A percentile compares a stretch with the other conserved stretches of the same genome.
These are phyloP conservation scores for Friedmanniomyces endolithicus DNA, from an alignment of 495 filamentous ascomycete genomes.

Conservation along the genomic window DNA sequence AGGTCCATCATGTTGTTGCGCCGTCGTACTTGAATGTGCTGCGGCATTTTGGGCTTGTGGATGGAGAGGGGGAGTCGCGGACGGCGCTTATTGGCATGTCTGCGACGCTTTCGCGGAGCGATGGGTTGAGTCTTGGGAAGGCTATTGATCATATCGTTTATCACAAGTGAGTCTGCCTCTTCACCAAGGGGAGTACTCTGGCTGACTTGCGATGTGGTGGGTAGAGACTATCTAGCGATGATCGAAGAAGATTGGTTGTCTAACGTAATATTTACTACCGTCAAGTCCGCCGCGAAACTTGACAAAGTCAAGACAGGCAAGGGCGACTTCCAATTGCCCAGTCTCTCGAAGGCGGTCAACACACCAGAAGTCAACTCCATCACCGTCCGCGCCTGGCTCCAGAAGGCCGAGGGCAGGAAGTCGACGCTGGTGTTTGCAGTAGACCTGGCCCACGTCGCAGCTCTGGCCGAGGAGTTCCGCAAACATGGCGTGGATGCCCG, in stretches of 20 bases:
- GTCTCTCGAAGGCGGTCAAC: conserved; percentile 71
- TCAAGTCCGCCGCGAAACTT: conserved; percentile 66
- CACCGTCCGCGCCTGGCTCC: conserved; percentile 71
- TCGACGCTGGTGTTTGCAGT: conserved; percentile 92
- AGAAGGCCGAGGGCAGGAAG: conserved; percentile 56
- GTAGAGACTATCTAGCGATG: conserved; percentile 83
- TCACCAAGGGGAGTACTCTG: not conserved
- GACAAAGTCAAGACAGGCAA: conserved; percentile 48
- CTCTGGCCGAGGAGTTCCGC: conserved; percentile 64
- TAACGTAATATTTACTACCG: conserved; percentile 84
- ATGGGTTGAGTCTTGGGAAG: conserved; percentile 75
- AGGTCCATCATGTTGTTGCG: conserved; percentile 96
- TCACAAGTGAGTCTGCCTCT: conserved; percentile 46
- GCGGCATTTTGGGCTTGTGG: conserved; percentile 58
- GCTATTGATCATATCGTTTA: conserved; percentile 95
- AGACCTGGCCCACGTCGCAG: conserved; percentile 64
- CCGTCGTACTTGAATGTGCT: conserved; percentile 59
- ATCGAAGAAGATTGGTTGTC: conserved; percentile 77
- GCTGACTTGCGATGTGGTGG: not conserved
- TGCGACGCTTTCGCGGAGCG: conserved; percentile 79
- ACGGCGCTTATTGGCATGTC: conserved; percentile 73
- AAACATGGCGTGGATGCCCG: conserved; percentile 66
- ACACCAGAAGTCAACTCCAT: conserved; percentile 64
- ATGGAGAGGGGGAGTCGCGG: conserved; percentile 35
- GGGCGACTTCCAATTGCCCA: conserved; percentile 65